Percentiles rank a stretch among this genome's conserved stretches.
These are phyloP conservation scores for Marasmius oreades DNA, from an alignment of 1,284 basidiomycete species.

Conservation along the genomic window DNA sequence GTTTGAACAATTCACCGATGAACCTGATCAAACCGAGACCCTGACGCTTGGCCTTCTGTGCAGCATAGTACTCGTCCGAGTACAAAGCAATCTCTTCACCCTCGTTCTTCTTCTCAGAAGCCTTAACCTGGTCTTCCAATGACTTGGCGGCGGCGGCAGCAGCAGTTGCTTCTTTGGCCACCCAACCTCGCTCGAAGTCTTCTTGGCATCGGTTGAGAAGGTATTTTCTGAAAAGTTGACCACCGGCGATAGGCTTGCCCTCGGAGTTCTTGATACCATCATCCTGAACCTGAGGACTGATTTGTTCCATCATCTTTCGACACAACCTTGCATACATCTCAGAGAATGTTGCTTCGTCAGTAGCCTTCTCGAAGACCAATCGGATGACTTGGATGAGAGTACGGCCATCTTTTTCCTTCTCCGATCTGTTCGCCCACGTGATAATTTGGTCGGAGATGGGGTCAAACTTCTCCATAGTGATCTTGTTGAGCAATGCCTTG, in stretches of 20 bases:
- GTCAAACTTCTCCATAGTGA: conserved; percentile 96
- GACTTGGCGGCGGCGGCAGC: conserved; percentile 58
- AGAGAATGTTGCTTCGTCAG: conserved; percentile 92
- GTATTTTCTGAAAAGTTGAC: conserved; percentile 93
- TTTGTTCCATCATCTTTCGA: conserved; percentile 89
- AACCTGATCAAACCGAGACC: conserved; percentile 97
- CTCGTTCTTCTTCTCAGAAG: conserved; percentile 42
- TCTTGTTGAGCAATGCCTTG: conserved; percentile 91
- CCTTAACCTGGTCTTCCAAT: conserved; percentile 61
- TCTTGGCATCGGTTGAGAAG: conserved; percentile 91
- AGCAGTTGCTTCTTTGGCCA: conserved; percentile 68
- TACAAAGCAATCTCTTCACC: conserved; percentile 66
- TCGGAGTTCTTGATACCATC: conserved; percentile 76
- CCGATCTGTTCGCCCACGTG: conserved; percentile 91
- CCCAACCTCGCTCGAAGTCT: conserved; percentile 90
- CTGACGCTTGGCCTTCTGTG: conserved; percentile 94
- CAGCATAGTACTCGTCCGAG: conserved; percentile 96
- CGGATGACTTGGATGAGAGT: conserved; percentile 95
- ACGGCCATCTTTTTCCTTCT: conserved; percentile 88
- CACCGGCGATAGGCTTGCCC: conserved; percentile 85
- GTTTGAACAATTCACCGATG: conserved; percentile 97
- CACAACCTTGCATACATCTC: conserved; percentile 97
- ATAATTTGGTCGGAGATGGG: conserved; percentile 93
- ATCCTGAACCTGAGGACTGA: conserved; percentile 85
- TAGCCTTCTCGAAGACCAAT: conserved; percentile 96